phyloP scores from a whole-genome alignment of 2,329 filamentous ascomycete species.

The Tolypocladium inflatum region DNA sequence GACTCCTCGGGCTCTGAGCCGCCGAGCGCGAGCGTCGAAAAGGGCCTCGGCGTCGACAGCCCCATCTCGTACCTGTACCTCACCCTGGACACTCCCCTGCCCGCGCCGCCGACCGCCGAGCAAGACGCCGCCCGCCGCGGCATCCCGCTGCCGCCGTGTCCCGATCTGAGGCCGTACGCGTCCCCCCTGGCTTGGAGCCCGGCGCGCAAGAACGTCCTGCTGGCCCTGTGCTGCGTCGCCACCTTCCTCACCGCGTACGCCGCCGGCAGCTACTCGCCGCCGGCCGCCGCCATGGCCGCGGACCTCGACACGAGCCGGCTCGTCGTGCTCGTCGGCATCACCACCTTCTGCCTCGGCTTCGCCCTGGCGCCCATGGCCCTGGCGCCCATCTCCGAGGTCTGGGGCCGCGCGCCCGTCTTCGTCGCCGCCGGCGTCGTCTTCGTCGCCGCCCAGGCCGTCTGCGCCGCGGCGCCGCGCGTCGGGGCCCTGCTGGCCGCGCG shows the following conservation, averaged over 20 bases:
- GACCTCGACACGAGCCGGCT: conserved; percentile 57
- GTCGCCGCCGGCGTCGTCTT: conserved; percentile 63
- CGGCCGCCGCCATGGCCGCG: conserved; percentile 51
- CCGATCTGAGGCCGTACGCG: conserved; percentile 55
- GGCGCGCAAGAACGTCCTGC: conserved; percentile 58
- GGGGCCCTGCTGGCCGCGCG: conserved; percentile 67
- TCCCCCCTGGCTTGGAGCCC: conserved; percentile 68
- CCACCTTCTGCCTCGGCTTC: conserved; percentile 74
- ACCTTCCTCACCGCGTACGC: conserved; percentile 73
- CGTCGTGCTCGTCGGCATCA: conserved; percentile 67
- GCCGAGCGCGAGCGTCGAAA: background rate
- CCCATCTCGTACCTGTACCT: conserved; percentile 31
- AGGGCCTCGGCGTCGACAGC: conserved; percentile 7
- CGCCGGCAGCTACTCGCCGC: conserved; percentile 70
- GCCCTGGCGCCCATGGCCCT: conserved; percentile 78
- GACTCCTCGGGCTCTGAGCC: background rate
- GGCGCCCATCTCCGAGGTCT: conserved; percentile 80
- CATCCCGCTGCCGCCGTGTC: conserved; percentile 42
- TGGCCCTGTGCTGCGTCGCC: conserved; percentile 65
- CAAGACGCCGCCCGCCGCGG: conserved; percentile 8
- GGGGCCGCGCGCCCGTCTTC: conserved; percentile 78
- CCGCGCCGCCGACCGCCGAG: conserved; percentile 14
- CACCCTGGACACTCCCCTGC: conserved; percentile 28
- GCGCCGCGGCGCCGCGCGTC: conserved; percentile 59
- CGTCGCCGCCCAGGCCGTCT: conserved; percentile 60